phyloP scores from a whole-genome alignment of 2,329 filamentous ascomycete species.

The Diaporthe vexans region DNA sequence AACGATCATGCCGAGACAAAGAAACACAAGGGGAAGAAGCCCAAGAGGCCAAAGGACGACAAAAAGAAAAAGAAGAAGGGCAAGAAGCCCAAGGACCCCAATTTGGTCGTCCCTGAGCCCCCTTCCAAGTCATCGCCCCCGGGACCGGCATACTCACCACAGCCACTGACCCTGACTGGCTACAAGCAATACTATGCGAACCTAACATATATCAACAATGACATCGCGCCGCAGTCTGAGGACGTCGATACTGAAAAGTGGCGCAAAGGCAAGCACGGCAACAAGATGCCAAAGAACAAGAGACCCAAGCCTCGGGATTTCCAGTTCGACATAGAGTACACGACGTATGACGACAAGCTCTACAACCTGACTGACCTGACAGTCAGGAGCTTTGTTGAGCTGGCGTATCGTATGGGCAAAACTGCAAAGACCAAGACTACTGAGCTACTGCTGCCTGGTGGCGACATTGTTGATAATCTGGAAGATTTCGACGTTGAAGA shows the following conservation, averaged over 20 bases:
- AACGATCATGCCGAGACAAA: conserved; percentile 46
- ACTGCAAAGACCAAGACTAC: conserved; percentile 47
- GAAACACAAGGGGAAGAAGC: conserved; percentile 45
- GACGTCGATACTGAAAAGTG: conserved; percentile 59
- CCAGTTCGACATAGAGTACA: conserved; percentile 86
- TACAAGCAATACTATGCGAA: conserved; percentile 97
- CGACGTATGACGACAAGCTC: conserved; percentile 80
- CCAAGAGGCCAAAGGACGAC: conserved; percentile 50
- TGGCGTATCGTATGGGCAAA: conserved; percentile 84
- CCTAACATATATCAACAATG: conserved; percentile 89
- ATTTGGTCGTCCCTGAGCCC: conserved; percentile 76
- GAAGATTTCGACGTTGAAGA: conserved; percentile 38
- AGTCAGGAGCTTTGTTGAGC: conserved; percentile 81
- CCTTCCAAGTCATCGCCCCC: conserved; percentile 81
- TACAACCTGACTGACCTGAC: conserved; percentile 88
- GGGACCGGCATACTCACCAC: conserved; percentile 90
- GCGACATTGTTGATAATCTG: conserved; percentile 35
- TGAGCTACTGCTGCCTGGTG: conserved; percentile 21
- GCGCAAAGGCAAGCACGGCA: conserved; percentile 74
- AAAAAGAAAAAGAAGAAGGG: conserved; percentile 59
- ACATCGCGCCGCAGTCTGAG: conserved; percentile 58
- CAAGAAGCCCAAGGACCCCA: conserved; percentile 66
- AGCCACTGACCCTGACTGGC: conserved; percentile 82
- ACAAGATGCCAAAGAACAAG: conserved; percentile 67
- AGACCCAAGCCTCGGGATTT: conserved; percentile 75